These are phyloP conservation scores for Alloteropsis semialata DNA, from an alignment of 176 grass and related monocot species.

Conservation along the genomic window DNA sequence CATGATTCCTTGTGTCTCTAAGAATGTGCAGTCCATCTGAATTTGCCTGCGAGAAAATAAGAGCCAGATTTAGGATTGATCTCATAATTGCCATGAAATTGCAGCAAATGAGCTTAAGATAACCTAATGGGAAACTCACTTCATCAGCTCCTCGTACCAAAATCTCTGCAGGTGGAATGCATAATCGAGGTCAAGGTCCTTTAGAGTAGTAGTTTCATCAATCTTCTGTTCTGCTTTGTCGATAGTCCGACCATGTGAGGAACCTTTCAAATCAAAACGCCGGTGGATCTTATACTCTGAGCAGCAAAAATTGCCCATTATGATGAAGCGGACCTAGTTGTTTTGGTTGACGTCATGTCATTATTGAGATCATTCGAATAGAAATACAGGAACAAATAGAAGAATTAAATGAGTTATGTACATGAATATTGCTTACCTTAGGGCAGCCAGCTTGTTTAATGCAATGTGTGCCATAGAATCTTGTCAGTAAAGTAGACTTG, in stretches of 20 bases:
- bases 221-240: constrained; percentile 55
- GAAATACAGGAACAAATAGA: background rate
- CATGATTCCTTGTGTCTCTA: constrained; percentile 75
- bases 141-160: constrained; percentile 57
- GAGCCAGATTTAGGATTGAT: background rate
- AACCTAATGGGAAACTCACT: constrained; percentile 42
- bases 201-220: constrained; percentile 62
- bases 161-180: constrained; percentile 56
- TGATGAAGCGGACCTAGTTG: constrained; percentile 63
- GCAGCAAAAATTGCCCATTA: constrained; percentile 73
- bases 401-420: background rate
- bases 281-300: constrained; percentile 70
- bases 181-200: constrained; percentile 72
- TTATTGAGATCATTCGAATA: background rate
- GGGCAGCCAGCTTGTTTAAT: constrained; percentile 70
- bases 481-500: constrained; percentile 59
- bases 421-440: constrained; percentile 40
- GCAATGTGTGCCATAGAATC: constrained; percentile 73
- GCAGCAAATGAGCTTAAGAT: background rate
- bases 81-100: background rate
- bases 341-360: background rate
- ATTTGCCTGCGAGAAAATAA: constrained; percentile 54
- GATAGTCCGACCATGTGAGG: constrained; percentile 59
- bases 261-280: constrained; percentile 77
- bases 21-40: constrained; percentile 62